phyloP scores from a whole-genome alignment of 2,329 filamentous ascomycete genomes.

The Trichoderma atroviride region DNA sequence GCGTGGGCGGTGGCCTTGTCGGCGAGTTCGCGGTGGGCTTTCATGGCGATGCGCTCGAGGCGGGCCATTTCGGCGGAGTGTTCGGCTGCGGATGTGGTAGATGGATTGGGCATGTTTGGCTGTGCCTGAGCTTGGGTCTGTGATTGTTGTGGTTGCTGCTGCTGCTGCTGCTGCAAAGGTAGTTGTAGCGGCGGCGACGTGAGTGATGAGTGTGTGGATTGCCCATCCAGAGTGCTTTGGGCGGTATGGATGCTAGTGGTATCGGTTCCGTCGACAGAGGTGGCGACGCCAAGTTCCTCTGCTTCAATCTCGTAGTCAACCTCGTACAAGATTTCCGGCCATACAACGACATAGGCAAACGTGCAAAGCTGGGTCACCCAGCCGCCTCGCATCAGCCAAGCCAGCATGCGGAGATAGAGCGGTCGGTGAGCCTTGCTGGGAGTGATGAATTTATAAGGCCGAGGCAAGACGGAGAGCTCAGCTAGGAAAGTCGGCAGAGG shows the following conservation, averaged over 20 bases:
- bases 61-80: slow-evolving; percentile 64
- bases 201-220: slow-evolving; percentile 14
- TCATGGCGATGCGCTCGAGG: slow-evolving; percentile 59
- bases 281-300: slow-evolving; percentile 56
- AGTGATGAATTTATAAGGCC: slow-evolving; percentile 80
- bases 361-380: slow-evolving; percentile 94
- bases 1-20: slow-evolving; percentile 60
- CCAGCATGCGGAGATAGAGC: slow-evolving; percentile 86
- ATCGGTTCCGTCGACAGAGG: slow-evolving; percentile 24
- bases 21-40: slow-evolving; percentile 56
- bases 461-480: slow-evolving; percentile 75
- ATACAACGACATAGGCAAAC: slow-evolving; percentile 85
- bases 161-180: slow-evolving; percentile 19
- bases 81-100: slow-evolving; percentile 45
- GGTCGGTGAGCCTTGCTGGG: slow-evolving; percentile 86
- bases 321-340: slow-evolving; percentile 78
- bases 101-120: slow-evolving; percentile 31
- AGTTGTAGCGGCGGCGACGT: slow-evolving; percentile 24
- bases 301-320: slow-evolving; percentile 72
- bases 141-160: slow-evolving; percentile 30
- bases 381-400: slow-evolving; percentile 88
- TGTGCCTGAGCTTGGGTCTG: slow-evolving; percentile 41
- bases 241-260: slow-evolving; percentile 17
- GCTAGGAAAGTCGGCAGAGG: slow-evolving; percentile 85
- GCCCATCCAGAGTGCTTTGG: slow-evolving; percentile 12